Percentiles rank a stretch among this genome's conserved stretches.
Evolutionary conservation across 2,329 filamentous ascomycete genomes (phyloP).

Genomic region (Sporothrix pallida): DNA sequence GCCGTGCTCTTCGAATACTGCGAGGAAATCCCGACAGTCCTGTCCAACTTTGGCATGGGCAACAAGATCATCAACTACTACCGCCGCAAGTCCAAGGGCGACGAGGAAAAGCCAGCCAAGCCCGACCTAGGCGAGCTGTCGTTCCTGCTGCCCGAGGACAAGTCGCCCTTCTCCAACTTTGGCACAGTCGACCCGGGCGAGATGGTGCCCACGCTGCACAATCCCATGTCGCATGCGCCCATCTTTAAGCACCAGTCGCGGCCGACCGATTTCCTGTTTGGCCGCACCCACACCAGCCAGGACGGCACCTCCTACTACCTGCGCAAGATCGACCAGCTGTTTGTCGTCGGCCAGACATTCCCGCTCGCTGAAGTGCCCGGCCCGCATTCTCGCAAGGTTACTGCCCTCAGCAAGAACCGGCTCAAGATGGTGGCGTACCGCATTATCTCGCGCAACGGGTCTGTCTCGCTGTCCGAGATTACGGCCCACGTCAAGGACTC

Average conservation of each 20-base stretch:
- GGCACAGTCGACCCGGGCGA: conserved; percentile 91
- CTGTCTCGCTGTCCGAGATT: conserved; percentile 79
- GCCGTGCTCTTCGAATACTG: conserved; percentile 93
- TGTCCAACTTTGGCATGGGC: conserved; percentile 98
- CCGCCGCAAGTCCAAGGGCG: conserved; percentile 76
- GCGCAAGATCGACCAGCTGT: conserved; percentile 88
- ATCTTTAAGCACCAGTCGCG: conserved; percentile 86
- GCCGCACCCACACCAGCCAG: conserved; percentile 78
- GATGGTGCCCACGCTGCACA: conserved; percentile 87
- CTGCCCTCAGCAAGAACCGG: conserved; percentile 93
- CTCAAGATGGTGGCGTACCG: conserved; percentile 96
- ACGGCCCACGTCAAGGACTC: conserved; percentile 92
- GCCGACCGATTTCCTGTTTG: conserved; percentile 82
- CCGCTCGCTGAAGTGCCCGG: conserved; percentile 91
- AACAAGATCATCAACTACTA: conserved; percentile 97
- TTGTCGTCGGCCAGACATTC: conserved; percentile 90
- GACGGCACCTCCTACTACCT: conserved; percentile 82
- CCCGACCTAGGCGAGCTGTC: conserved; percentile 86
- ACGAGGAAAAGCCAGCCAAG: conserved; percentile 78
- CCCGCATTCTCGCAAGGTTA: conserved; percentile 92
- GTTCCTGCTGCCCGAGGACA: conserved; percentile 88
- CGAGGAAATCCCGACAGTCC: conserved; percentile 86
- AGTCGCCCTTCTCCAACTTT: conserved; percentile 94
- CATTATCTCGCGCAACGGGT: conserved; percentile 77
- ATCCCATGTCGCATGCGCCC: conserved; percentile 92